A percentile compares a stretch with the other conserved stretches of the same genome.
Conservation (phyloP, 306 rosid species). For the Dryas drummondii region DNA sequence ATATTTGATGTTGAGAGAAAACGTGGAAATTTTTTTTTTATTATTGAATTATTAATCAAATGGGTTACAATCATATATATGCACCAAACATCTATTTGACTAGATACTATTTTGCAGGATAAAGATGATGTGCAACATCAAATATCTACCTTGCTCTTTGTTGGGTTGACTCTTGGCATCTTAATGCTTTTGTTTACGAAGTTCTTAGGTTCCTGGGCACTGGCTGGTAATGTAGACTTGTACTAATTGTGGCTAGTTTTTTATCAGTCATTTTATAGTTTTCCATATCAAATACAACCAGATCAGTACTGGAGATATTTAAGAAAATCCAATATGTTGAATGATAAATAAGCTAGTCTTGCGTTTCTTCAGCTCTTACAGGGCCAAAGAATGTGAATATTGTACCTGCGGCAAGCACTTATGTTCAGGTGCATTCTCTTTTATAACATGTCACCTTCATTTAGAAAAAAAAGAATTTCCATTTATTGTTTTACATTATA, state of each 20-base stretch:
- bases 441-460: not conserved
- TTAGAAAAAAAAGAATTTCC: not conserved
- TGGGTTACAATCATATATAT: no score
- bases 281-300: no score
- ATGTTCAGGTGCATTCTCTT: slow-evolving; percentile 66
- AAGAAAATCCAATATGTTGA: no score
- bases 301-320: no score
- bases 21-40: no score
- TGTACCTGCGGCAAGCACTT: slow-evolving; percentile 79
- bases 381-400: slow-evolving; percentile 68
- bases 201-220: slow-evolving; percentile 63
- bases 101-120: slow-evolving; percentile 44
- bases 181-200: slow-evolving; percentile 69
- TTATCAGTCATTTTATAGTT: no score
- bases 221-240: slow-evolving; percentile 57
- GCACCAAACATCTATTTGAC: no score
- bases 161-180: slow-evolving; percentile 76
- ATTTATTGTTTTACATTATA: no score
- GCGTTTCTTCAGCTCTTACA: slow-evolving; percentile 57
- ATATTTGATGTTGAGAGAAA: no score
- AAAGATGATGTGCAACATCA: slow-evolving; percentile 80
- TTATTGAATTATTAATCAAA: not conserved
- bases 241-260: not conserved
- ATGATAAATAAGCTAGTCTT: no score
- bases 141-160: slow-evolving; percentile 70